Evolutionary conservation across 1,284 basidiomycete species (phyloP).

Genomic region (Anthracocystis walkeri): DNA sequence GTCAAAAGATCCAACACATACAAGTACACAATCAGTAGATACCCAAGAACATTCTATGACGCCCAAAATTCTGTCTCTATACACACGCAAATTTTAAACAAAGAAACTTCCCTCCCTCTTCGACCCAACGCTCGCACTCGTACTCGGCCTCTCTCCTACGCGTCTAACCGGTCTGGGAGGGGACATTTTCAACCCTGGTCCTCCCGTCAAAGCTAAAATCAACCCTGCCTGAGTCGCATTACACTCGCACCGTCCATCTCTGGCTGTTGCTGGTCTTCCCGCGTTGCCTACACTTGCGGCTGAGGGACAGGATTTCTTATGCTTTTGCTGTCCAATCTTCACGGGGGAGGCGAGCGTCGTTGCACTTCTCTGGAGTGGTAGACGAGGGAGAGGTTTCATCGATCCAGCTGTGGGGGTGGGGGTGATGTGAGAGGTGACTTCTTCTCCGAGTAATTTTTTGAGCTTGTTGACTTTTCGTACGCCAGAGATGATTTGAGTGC

Average conservation of each 20-base stretch:
- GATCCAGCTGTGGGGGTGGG: neutral
- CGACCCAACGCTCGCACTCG: neutral
- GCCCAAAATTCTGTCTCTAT: neutral
- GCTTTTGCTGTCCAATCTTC: too few species aligned
- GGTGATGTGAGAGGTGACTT: constrained; percentile 15
- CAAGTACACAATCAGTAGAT: neutral
- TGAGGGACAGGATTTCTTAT: too few species aligned
- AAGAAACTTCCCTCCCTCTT: neutral
- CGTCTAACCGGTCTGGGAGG: neutral
- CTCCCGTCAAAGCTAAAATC: neutral
- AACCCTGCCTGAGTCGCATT: neutral
- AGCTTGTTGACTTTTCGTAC: constrained; percentile 38
- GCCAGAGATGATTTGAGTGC: constrained; percentile 31
- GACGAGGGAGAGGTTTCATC: constrained; percentile 22
- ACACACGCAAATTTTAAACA: neutral
- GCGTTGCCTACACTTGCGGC: too few species aligned
- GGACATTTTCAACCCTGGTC: neutral
- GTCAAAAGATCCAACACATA: too few species aligned
- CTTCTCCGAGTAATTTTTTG: constrained; percentile 35
- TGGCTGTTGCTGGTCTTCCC: too few species aligned
- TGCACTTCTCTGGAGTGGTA: constrained; percentile 1
- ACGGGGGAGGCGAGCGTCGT: too few species aligned
- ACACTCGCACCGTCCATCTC: neutral
- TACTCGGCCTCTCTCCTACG: neutral
- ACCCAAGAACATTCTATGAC: constrained; percentile 10